phyloP scores from a whole-genome alignment of 2,329 filamentous ascomycete species.

The Bipolaris gigantea region DNA sequence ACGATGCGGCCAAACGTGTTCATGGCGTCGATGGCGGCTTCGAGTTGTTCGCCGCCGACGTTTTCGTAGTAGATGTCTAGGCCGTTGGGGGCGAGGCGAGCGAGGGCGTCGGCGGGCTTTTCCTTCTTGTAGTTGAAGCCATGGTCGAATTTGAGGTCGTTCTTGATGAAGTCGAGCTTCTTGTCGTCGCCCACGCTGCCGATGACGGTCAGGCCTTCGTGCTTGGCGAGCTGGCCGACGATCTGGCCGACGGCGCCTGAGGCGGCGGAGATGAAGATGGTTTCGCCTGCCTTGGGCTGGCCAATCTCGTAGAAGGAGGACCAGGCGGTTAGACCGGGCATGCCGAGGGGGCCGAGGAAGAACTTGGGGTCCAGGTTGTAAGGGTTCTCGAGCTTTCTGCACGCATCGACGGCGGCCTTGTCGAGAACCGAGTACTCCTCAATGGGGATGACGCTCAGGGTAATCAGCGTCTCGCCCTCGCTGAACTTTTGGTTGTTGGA shows the following conservation, averaged over 20 bases:
- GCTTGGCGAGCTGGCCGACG: constrained; percentile 82
- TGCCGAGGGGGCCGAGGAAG: constrained; percentile 76
- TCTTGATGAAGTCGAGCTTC: constrained; percentile 74
- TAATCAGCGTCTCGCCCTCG: constrained; percentile 67
- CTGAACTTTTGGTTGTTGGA: constrained; percentile 66
- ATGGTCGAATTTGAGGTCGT: constrained; percentile 69
- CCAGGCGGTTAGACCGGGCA: constrained; percentile 78
- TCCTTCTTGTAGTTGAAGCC: constrained; percentile 93
- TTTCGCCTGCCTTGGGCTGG: constrained; percentile 74
- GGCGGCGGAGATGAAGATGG: constrained; percentile 79
- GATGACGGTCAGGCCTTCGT: constrained; percentile 76
- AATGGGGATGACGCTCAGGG: constrained; percentile 54
- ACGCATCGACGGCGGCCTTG: constrained; percentile 48
- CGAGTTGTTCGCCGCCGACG: constrained; percentile 73
- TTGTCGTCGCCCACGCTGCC: constrained; percentile 78
- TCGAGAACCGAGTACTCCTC: constrained; percentile 69
- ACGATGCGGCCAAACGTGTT: constrained; percentile 68
- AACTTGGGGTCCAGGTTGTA: constrained; percentile 65
- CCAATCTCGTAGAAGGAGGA: constrained; percentile 74
- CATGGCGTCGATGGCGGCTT: constrained; percentile 65
- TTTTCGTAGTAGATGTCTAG: constrained; percentile 86
- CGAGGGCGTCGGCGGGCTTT: constrained; percentile 66
- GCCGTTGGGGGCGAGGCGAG: constrained; percentile 71
- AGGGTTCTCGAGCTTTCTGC: constrained; percentile 68
- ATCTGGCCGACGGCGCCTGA: constrained; percentile 81